Base-by-base conservation (phyloP, 352 stramenopile species). In the Globisporangium cylindrosporum region DNA sequence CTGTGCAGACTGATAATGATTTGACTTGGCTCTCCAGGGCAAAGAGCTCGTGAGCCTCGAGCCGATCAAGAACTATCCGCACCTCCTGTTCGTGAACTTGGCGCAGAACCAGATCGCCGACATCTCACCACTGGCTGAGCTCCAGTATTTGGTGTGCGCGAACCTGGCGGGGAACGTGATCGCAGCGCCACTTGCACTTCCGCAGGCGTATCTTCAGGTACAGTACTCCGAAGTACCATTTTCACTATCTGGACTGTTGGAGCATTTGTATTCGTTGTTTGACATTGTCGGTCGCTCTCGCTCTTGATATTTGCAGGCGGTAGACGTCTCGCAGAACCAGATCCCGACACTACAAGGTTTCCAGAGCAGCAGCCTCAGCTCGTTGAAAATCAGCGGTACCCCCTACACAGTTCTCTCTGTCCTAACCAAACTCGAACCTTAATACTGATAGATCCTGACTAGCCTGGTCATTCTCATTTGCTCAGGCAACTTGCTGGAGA, bases 241-340 rank as follows among this genome's bases (percentile, higher is more conserved):
- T 4, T 32, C 27, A 38, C 14, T 27, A 25, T 8, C 32, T 22
- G 53, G 24, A 22, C 7, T 24, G 14, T 8, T 38, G 15, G 3
- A 24, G 7, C 4, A n/a, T 48, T 48, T n/a, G 41, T n/a, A n/a
- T 20, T 14, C 14, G 14, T 48, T 48, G 41, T n/a, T 48, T 48
- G 41, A 59, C 10, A 36, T 1, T 57, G 22, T 34, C 12, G 25
- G 22, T 18, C 24, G n/a, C 22, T 24, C 24, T 24, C 48, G 4
- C 14, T 29, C 3, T 2, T 53, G 15, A 34, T 12, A 24, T 32
- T 25, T 57, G 24, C n/a, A 89, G 83, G 74, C 78, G 2, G 43
- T 94, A 15, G 81, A 92, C 61, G 25, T 93, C 22, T 92, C 84
- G 27, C 73, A 75, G 61, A 94, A 94, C 73, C 82, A 93, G 64